Evolutionary conservation across 352 stramenopile species (phyloP), one percentile per base, ranked within the genome.

Genomic region (Hyaloperonospora brassicae): DNA sequence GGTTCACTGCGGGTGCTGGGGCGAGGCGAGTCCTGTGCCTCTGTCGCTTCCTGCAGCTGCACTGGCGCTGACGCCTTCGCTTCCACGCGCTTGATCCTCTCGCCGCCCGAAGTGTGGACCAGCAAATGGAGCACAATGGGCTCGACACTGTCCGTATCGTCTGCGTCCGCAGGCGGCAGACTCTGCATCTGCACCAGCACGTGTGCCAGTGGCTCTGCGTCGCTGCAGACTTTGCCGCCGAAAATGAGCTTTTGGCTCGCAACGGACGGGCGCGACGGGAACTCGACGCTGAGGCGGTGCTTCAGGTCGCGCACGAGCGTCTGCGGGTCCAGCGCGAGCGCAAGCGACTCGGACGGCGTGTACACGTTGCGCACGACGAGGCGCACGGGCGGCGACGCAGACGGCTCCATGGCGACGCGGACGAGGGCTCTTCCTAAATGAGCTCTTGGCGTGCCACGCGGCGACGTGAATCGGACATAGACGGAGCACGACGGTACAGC

Each of bases 351-450:
- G 11, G 62, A 42, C 6, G 69, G 76, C 25, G 66, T 70, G 68
- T 93, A 93, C 49, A 93, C 84, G 64, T 79, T 93, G 62, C 87
- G 86, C 38, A 93, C 77, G 25, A 85, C 47, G 52, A 93, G 76
- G 47, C 73, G 79, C 41, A 93, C 77, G 40, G 35, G 62, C 11
- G 43, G 41, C 30, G 39, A 13, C 1, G 60, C 24, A 7, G 55
- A 17, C 6, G 40, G 17, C 45, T 66, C 53, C 67, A 75, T 75
- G 13, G 24, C 24, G 11, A 17, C 40, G 1, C 2, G 13, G 14
- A 30, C 5, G 3, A 30, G 0, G 13, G 38, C 43, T 68, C 38
- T 23, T 61, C 43, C 59, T 36, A 67, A 52, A 51, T 47, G 41
- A 62, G 35, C 24, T 12, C 13, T 22, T 12, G 11, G 1, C 11